Evolutionary conservation across 176 grass and related monocot genomes (phyloP).

Genomic region (Oryza glumipatula): DNA sequence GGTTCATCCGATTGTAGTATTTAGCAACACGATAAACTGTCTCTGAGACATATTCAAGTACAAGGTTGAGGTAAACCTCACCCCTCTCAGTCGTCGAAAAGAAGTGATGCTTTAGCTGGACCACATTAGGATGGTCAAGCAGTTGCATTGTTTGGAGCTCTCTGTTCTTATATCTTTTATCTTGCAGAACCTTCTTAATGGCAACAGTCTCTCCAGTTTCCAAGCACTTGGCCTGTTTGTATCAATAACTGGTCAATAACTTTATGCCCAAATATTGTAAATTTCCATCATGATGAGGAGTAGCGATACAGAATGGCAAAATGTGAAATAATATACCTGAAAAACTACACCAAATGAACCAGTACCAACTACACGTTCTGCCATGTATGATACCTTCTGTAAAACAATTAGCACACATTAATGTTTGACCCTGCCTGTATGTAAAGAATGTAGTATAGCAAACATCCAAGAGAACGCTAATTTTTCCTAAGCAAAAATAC

Average conservation of each 20-base stretch:
- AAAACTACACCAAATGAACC: conserved; percentile 97
- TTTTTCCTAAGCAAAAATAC: conserved; percentile 7
- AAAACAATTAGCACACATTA: conserved; percentile 50
- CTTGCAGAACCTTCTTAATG: conserved; percentile 96
- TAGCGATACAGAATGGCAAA: conserved; percentile 26
- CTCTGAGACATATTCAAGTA: conserved; percentile 87
- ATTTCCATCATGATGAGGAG: conserved; percentile 11
- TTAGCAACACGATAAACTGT: conserved; percentile 87
- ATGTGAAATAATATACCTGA: conserved; percentile 58
- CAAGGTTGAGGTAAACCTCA: conserved; percentile 94
- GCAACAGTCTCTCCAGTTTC: conserved; percentile 92
- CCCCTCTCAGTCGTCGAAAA: conserved; percentile 92
- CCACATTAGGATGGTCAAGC: conserved; percentile 89
- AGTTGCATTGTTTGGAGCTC: conserved; percentile 94
- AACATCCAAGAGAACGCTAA: not conserved
- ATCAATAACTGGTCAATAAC: conserved; percentile 34
- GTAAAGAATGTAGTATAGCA: conserved; percentile 4
- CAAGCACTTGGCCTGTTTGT: conserved; percentile 82
- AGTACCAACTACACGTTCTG: conserved; percentile 87
- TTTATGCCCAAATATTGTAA: conserved; percentile 24
- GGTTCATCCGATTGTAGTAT: conserved; percentile 80
- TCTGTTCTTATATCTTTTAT: conserved; percentile 98
- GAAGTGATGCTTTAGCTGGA: conserved; percentile 92
- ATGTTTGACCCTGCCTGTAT: not conserved
- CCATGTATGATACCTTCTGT: conserved; percentile 98